Evolutionary conservation across 192 early-diverging fungal genomes (phyloP).

Genomic region (Backusella morwellensis): DNA sequence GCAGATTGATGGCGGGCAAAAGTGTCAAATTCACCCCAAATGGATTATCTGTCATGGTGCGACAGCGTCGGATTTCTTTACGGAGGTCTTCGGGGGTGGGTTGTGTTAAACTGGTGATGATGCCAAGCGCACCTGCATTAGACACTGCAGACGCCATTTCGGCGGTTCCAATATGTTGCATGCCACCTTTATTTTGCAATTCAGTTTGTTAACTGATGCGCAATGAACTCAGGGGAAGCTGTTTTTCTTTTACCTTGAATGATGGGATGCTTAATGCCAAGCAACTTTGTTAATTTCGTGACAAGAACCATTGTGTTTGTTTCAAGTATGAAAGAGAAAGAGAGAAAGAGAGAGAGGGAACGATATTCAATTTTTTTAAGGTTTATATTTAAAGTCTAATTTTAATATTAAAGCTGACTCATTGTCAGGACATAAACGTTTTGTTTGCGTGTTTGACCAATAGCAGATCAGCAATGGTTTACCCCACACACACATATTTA

Average conservation of each 20-base stretch:
- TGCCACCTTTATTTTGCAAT: constrained; percentile 27
- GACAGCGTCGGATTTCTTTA: constrained; percentile 67
- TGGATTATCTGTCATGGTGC: constrained; percentile 73
- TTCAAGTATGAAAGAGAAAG: neutral
- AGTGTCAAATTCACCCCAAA: constrained; percentile 84
- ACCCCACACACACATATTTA: neutral
- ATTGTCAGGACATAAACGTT: neutral
- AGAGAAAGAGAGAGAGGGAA: neutral
- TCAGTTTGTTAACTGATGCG: neutral
- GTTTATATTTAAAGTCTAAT: neutral
- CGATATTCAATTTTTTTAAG: neutral
- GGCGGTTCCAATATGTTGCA: constrained; percentile 72
- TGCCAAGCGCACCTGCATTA: constrained; percentile 74
- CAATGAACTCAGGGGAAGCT: neutral
- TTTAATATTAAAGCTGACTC: neutral
- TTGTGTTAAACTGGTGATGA: constrained; percentile 77
- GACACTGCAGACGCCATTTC: constrained; percentile 66
- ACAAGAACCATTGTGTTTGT: constrained; percentile 50
- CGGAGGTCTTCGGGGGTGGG: constrained; percentile 73
- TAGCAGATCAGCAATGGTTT: neutral
- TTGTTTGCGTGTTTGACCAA: neutral
- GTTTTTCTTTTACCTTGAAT: constrained; percentile 52
- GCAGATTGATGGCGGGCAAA: constrained; percentile 73
- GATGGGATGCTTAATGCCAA: constrained; percentile 73
- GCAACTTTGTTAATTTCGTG: constrained; percentile 60